phyloP scores from a whole-genome alignment of 2,329 filamentous ascomycete genomes.

The Sodiomyces alkalinus region DNA sequence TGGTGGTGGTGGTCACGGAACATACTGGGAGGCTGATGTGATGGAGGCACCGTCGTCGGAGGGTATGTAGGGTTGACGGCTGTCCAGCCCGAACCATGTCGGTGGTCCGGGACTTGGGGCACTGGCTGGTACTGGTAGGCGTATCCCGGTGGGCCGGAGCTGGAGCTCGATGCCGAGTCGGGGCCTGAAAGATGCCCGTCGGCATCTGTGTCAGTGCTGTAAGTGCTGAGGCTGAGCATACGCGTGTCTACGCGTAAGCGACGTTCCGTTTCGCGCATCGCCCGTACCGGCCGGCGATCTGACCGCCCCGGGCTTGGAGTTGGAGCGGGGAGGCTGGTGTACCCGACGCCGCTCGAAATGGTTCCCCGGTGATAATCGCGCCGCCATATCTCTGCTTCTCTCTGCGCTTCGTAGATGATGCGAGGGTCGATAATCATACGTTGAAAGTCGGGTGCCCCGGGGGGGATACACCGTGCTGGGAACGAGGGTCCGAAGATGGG shows the following conservation, averaged over 20 bases:
- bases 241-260: constrained; percentile 10
- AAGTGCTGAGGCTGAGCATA: constrained; percentile 19
- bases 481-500: constrained; percentile 83
- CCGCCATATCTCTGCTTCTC: constrained; percentile 30
- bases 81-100: constrained; percentile 12
- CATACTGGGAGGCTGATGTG: no score
- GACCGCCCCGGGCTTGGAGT: no score
- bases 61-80: constrained; percentile 12
- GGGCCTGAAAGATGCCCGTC: constrained; percentile 15
- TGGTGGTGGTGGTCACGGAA: no score
- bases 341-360: constrained; percentile 2
- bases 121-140: constrained; percentile 3
- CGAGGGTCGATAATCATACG: constrained; percentile 49
- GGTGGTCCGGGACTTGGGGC: neutral
- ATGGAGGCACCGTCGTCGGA: no score
- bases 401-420: constrained; percentile 36
- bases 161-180: constrained; percentile 9
- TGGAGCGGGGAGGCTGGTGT: constrained; percentile 1
- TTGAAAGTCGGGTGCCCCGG: constrained; percentile 46
- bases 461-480: constrained; percentile 51
- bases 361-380: constrained; percentile 14
- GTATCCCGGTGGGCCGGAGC: constrained; percentile 5
- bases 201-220: constrained; percentile 24
- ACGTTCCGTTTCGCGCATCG: constrained; percentile 11
- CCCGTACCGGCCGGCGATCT: constrained; percentile 3